Percentiles rank a stretch among this genome's conserved stretches.
These are phyloP conservation scores for Crassisporium funariophilum DNA, from an alignment of 768 basidiomycete genomes.

Conservation along the genomic window DNA sequence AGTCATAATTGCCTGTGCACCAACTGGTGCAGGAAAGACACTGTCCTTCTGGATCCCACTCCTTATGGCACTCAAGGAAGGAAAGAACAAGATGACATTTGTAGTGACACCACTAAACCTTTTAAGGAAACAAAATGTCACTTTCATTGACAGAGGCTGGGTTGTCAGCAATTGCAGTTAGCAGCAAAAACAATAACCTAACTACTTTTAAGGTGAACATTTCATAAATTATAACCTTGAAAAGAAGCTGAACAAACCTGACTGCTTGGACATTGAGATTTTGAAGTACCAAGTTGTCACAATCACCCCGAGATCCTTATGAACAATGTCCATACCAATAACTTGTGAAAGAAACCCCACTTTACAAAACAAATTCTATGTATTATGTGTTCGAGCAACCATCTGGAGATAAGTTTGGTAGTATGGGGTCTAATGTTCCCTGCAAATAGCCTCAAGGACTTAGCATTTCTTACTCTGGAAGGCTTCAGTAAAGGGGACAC, in stretches of 20 bases:
- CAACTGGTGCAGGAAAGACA: background rate
- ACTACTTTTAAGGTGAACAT: slow-evolving; percentile 20
- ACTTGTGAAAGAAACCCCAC: slow-evolving; percentile 20
- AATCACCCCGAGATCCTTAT: slow-evolving; percentile 17
- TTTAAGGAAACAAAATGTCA: slow-evolving; percentile 29
- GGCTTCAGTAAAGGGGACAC: slow-evolving; percentile 10
- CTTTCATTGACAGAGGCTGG: too few species aligned
- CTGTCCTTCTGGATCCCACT: slow-evolving; percentile 21
- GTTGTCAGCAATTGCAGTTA: too few species aligned
- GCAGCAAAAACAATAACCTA: slow-evolving; percentile 11
- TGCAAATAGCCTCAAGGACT: slow-evolving; percentile 19
- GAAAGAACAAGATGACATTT: slow-evolving; percentile 14
- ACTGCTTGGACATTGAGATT: slow-evolving; percentile 18
- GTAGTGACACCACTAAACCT: slow-evolving; percentile 33
- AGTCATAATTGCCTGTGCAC: slow-evolving; percentile 3
- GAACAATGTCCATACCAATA: background rate
- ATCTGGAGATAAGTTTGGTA: slow-evolving; percentile 28
- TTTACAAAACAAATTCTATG: slow-evolving; percentile 2
- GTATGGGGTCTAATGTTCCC: slow-evolving; percentile 26
- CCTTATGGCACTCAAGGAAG: slow-evolving; percentile 14
- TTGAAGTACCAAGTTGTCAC: slow-evolving; percentile 18
- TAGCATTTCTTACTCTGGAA: slow-evolving; percentile 23
- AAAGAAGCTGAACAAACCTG: slow-evolving; percentile 4
- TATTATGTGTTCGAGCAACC: slow-evolving; percentile 27
- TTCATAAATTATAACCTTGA: background rate